phyloP scores from a whole-genome alignment of 1,284 basidiomycete species.

The Lentinus polychrous region DNA sequence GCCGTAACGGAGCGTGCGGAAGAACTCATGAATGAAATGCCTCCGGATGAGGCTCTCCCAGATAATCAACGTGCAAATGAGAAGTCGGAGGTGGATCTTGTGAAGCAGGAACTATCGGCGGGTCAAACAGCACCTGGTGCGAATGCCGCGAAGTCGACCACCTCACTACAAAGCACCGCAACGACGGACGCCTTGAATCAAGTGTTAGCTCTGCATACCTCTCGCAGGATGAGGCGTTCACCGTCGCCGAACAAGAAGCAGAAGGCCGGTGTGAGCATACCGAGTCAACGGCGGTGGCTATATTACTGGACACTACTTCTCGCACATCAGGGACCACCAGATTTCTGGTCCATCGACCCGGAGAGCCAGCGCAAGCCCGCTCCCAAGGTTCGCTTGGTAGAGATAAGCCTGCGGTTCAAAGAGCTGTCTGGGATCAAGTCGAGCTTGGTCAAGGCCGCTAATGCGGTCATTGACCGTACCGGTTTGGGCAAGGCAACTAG shows the following conservation, averaged over 20 bases:
- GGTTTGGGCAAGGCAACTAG: constrained; percentile 25
- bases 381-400: constrained; percentile 35
- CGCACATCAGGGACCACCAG: constrained; percentile 42
- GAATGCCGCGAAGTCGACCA: not conserved
- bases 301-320: constrained; percentile 70
- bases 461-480: constrained; percentile 40
- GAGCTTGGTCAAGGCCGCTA: constrained; percentile 48
- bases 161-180: not conserved
- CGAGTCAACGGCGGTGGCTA: constrained; percentile 67
- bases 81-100: constrained; percentile 26
- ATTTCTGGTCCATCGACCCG: constrained; percentile 34
- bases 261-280: constrained; percentile 68
- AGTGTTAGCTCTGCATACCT: constrained; percentile 62
- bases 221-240: constrained; percentile 57
- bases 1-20: constrained; percentile 39
- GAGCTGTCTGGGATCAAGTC: constrained; percentile 45
- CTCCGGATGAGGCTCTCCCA: constrained; percentile 27
- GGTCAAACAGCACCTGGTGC: not conserved
- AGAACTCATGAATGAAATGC: constrained; percentile 41
- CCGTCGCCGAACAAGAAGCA: constrained; percentile 33
- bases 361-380: constrained; percentile 13
- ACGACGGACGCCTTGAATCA: constrained; percentile 38
- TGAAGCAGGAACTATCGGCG: constrained; percentile 15
- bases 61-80: constrained; percentile 4
- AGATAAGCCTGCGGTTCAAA: constrained; percentile 51